Percentiles rank a stretch among this genome's conserved stretches.
These are phyloP conservation scores for Cicer cuneatum DNA, from an alignment of 306 rosid species.

Conservation along the genomic window DNA sequence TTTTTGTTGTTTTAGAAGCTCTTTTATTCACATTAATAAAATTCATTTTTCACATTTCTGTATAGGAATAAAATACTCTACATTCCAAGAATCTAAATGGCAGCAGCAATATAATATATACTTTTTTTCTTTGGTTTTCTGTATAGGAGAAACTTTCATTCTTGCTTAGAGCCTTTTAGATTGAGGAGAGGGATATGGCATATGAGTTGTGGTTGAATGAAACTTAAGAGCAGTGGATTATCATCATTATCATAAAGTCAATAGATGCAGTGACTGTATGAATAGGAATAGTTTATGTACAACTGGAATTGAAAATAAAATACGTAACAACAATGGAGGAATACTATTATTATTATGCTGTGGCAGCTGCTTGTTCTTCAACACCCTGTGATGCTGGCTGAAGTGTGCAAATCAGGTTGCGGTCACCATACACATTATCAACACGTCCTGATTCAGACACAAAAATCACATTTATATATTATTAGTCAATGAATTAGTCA, in stretches of 20 bases:
- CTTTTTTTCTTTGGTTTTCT: not conserved
- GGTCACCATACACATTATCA: slow-evolving; percentile 89
- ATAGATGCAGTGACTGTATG: slow-evolving; percentile 46
- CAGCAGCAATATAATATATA: slow-evolving; percentile 4
- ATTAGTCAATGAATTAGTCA: slow-evolving; percentile 34
- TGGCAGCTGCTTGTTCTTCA: slow-evolving; percentile 94
- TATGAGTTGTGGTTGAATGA: slow-evolving; percentile 33
- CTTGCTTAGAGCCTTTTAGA: not conserved
- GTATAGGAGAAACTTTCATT: not conserved
- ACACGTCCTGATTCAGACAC: slow-evolving; percentile 53
- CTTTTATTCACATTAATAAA: slow-evolving; percentile 19
- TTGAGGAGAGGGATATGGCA: slow-evolving; percentile 1
- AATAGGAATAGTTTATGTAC: slow-evolving; percentile 53
- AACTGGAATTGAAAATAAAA: slow-evolving; percentile 49
- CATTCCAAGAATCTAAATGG: slow-evolving; percentile 36
- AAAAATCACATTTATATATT: slow-evolving; percentile 6
- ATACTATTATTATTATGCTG: slow-evolving; percentile 57
- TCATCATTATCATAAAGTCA: slow-evolving; percentile 47
- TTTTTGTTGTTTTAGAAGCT: not conserved
- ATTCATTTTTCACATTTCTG: slow-evolving; percentile 30
- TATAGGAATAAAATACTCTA: slow-evolving; percentile 1
- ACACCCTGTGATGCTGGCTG: slow-evolving; percentile 70
- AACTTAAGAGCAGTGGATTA: slow-evolving; percentile 41
- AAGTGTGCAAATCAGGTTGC: slow-evolving; percentile 97
- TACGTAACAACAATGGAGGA: not conserved